phyloP scores from a whole-genome alignment of 2,329 filamentous ascomycete species.

The Diatrype stigma region DNA sequence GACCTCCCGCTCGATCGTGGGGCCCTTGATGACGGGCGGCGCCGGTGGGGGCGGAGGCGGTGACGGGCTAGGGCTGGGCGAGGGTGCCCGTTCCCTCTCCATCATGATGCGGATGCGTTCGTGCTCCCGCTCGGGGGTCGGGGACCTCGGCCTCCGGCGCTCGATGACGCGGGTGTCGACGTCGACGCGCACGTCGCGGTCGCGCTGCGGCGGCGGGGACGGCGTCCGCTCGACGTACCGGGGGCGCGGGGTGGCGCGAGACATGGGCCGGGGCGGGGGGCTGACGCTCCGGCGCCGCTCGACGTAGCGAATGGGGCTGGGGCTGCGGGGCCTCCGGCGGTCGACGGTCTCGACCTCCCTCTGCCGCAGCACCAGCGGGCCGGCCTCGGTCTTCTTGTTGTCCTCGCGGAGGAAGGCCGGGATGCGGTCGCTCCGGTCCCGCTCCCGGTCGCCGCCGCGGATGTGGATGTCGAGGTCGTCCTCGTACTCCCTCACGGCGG shows the following conservation, averaged over 20 bases:
- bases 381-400: conserved; percentile 41
- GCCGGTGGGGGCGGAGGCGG: conserved; percentile 55
- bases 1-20: conserved; percentile 81
- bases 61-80: conserved; percentile 43
- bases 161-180: conserved; percentile 24
- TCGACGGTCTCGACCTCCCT: conserved; percentile 54
- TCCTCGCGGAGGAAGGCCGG: conserved; percentile 51
- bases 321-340: conserved; percentile 39
- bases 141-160: conserved; percentile 27
- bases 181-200: conserved; percentile 11
- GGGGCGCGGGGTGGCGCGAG: conserved; percentile 29
- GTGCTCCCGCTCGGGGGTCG: conserved; percentile 33
- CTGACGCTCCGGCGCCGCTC: conserved; percentile 36
- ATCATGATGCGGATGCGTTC: conserved; percentile 49
- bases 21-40: conserved; percentile 65
- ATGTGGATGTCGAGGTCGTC: conserved; percentile 37
- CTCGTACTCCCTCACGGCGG: conserved; percentile 33
- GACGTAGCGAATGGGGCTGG: conserved; percentile 38
- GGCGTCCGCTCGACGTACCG: conserved; percentile 40
- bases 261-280: conserved; percentile 24
- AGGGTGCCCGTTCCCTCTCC: conserved; percentile 37
- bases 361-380: conserved; percentile 50
- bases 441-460: conserved; percentile 40
- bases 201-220: conserved; percentile 19
- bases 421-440: conserved; percentile 33